phyloP scores from a whole-genome alignment of 352 stramenopile species.

The Peronospora destructor region DNA sequence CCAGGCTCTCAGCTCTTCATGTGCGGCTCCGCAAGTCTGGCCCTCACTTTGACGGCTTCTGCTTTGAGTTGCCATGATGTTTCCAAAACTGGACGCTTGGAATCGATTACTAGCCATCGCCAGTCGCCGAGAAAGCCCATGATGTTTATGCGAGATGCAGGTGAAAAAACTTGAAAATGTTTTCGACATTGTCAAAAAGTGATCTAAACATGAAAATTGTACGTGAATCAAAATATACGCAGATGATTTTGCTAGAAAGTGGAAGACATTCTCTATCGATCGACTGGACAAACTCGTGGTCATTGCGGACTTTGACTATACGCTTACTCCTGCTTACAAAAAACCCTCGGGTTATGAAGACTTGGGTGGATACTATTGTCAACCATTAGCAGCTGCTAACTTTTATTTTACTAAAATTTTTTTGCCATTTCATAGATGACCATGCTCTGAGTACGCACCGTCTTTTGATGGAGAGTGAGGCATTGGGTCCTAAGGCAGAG shows the following conservation, averaged over 20 bases:
- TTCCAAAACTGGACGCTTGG: not conserved
- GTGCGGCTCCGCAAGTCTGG: conserved; percentile 9
- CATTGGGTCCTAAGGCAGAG: conserved; percentile 30
- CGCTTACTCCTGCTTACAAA: conserved; percentile 21
- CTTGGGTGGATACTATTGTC: not conserved
- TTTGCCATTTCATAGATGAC: conserved; percentile 20
- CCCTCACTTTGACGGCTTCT: conserved; percentile 3
- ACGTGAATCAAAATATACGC: not conserved
- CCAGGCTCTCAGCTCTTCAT: conserved; percentile 7
- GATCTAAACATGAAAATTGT: too few relatives aligned
- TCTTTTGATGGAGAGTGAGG: conserved; percentile 41
- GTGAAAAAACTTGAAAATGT: not conserved
- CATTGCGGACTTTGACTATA: conserved; percentile 82
- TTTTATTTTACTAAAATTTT: not conserved
- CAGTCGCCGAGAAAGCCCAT: conserved; percentile 25
- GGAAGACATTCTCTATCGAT: conserved; percentile 66
- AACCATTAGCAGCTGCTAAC: not conserved
- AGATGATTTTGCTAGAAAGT: conserved; percentile 69
- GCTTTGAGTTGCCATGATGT: not conserved
- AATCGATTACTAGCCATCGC: conserved; percentile 8
- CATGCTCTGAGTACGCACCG: conserved; percentile 47
- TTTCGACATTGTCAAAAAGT: not conserved
- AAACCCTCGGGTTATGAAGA: conserved; percentile 34
- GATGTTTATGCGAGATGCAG: conserved; percentile 35
- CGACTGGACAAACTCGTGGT: conserved; percentile 64